Conservation (phyloP, 768 basidiomycete species). For the Leccinum obscurum region DNA sequence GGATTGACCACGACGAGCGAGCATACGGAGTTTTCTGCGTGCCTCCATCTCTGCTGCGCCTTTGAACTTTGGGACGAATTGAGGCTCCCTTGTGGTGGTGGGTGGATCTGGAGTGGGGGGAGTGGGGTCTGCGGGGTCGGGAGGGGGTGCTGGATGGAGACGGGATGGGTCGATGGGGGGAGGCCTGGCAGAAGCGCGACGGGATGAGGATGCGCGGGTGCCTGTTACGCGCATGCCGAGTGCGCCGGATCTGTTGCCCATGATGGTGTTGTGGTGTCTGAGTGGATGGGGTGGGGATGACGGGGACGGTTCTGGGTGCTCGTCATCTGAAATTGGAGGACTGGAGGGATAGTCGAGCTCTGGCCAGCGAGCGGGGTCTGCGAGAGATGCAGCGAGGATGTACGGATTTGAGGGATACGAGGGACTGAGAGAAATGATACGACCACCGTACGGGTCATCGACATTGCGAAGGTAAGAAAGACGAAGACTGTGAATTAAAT, state of each 20-base stretch:
- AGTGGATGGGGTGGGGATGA: constrained; percentile 44
- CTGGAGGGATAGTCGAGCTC: constrained; percentile 73
- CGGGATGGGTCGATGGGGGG: constrained; percentile 10
- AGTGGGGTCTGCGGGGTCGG: constrained; percentile 10
- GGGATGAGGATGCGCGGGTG: constrained; percentile 54
- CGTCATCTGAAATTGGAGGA: constrained; percentile 73
- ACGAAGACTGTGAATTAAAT: constrained; percentile 82
- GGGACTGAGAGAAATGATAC: constrained; percentile 79
- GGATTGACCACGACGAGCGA: constrained; percentile 51
- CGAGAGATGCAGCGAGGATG: constrained; percentile 74
- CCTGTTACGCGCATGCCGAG: constrained; percentile 78
- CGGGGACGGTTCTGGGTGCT: constrained; percentile 40
- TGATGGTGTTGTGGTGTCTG: constrained; percentile 88
- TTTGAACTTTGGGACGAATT: constrained; percentile 77
- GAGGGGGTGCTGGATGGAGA: constrained; percentile 5
- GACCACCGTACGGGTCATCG: constrained; percentile 81
- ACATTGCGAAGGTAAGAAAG: constrained; percentile 86
- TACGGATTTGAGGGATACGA: constrained; percentile 81
- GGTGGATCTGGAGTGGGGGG: constrained; percentile 36
- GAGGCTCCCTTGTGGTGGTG: constrained; percentile 51
- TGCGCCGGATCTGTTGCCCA: constrained; percentile 69
- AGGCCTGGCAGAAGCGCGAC: constrained; percentile 40
- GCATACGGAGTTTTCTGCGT: constrained; percentile 63
- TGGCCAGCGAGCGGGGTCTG: constrained; percentile 81
- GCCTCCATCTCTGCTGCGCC: constrained; percentile 87